Evolutionary conservation across 164 flowering plant species (phyloP).

Genomic region (Macadamia tetraphylla): DNA sequence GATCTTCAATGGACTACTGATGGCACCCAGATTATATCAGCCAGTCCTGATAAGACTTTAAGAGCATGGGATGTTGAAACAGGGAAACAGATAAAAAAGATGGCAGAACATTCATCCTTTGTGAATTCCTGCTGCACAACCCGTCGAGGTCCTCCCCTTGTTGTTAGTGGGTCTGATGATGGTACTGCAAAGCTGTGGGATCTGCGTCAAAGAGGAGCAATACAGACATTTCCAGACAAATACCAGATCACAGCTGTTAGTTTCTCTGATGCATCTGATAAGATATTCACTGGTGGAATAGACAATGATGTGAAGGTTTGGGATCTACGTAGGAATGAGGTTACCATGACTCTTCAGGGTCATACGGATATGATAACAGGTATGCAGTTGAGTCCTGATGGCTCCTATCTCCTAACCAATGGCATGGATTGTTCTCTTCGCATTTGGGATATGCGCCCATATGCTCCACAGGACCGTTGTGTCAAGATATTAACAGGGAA

Average conservation of each 20-base stretch:
- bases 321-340: conserved; percentile 89
- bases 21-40: conserved; percentile 89
- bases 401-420: conserved; percentile 94
- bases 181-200: conserved; percentile 99
- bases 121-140: conserved; percentile 95
- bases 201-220: conserved; percentile 89
- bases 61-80: conserved; percentile 99
- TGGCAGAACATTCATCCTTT: conserved; percentile 88
- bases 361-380: conserved; percentile 91
- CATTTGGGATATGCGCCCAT: conserved; percentile 98
- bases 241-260: conserved; percentile 92
- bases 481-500: conserved; percentile 90
- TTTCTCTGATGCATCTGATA: conserved; percentile 93
- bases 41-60: conserved; percentile 93
- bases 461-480: conserved; percentile 94
- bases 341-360: conserved; percentile 87
- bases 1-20: conserved; percentile 98
- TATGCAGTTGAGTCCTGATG: conserved; percentile 96
- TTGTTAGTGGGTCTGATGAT: conserved; percentile 97
- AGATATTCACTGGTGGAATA: conserved; percentile 88
- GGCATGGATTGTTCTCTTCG: conserved; percentile 93
- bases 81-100: conserved; percentile 88
- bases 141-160: conserved; percentile 90
- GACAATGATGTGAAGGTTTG: conserved; percentile 91
- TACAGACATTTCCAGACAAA: conserved; percentile 93